Base-by-base conservation (phyloP, 257 asterid genomes). In the Solanum clarkiae region DNA sequence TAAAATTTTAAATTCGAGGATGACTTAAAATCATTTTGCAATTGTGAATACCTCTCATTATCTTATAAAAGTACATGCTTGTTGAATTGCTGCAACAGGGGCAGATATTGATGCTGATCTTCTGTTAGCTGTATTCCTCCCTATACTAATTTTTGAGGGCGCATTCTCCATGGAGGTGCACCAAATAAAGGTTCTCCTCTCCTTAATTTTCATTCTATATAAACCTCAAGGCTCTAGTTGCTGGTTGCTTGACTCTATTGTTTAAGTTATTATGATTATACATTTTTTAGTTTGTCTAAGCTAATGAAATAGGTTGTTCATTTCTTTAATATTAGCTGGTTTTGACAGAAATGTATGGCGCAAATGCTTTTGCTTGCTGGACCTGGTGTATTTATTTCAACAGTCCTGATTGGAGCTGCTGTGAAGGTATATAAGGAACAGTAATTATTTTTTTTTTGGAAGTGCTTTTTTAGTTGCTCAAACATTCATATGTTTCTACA, bases 351-450 rank as follows among this genome's bases (percentile, higher is more conserved):
- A 56, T 84, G 81, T 84, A 66, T 84, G 66, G 44, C 79, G 1
- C 86, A 84, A 84, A 84, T 84, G 86, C 80, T 69, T 84, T 74
- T 84, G 36, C 86, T 84, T 66, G 86, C 86, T 69, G 86, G 86
- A n/a, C 86, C 86, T 36, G 86, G 86, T 29, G 86, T 84, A 66
- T 11, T 84, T 55, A 49, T 84, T 68, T 84, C 86, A 68, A 84
- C 86, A 22, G 47, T 53, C 29, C 51, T 51, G 60, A 72, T 84
- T 7, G 86, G 81, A 18, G 51, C 81, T 68, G 81, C 86, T 69
- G 49, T 84, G 60, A 84, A 68, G 86, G 86, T 69, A 66, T 83
- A 47, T 54, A 59, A 49, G 47, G 81, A 69, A 69, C 42, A 4
- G 29, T 53, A 29, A 17, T 10, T 1, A 16, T 11, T 1, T 83